These are phyloP conservation scores for Backusella tuberculispora DNA, from an alignment of 192 early-diverging fungal genomes.

Conservation along the genomic window DNA sequence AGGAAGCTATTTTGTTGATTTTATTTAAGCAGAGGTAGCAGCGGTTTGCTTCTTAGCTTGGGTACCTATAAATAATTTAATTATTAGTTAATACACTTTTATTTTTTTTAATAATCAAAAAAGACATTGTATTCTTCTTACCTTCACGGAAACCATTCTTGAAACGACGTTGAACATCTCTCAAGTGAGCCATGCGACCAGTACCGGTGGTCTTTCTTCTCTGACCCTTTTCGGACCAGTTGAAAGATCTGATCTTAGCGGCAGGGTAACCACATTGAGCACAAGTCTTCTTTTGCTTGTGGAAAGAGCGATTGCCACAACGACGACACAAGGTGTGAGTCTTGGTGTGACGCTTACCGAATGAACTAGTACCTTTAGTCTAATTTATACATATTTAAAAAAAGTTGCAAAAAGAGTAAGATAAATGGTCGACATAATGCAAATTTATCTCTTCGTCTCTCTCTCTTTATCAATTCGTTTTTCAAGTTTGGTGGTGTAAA, in stretches of 20 bases:
- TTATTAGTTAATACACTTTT: background rate
- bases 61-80: conserved; percentile 11
- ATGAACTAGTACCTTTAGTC: conserved; percentile 98
- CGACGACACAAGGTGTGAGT: conserved; percentile 98
- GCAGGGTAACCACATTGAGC: conserved; percentile 98
- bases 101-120: no score
- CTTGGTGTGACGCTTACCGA: conserved; percentile 99
- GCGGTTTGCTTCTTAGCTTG: conserved; percentile 27
- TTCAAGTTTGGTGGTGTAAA: background rate
- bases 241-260: conserved; percentile 96
- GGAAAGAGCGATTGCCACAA: conserved; percentile 97
- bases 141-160: conserved; percentile 99
- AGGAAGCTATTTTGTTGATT: background rate
- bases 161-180: conserved; percentile 89
- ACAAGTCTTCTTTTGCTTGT: conserved; percentile 99
- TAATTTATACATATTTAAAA: conserved; percentile 33
- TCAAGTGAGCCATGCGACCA: conserved; percentile 97
- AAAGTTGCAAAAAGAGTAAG: background rate
- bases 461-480: conserved; percentile 17
- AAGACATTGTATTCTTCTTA: conserved; percentile 29
- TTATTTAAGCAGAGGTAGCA: conserved; percentile 29
- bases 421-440: background rate
- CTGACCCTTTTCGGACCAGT: conserved; percentile 96
- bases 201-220: conserved; percentile 99
- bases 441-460: background rate